phyloP scores from a whole-genome alignment of 345 rosid genomes.

The Xanthoceras sorbifolium region DNA sequence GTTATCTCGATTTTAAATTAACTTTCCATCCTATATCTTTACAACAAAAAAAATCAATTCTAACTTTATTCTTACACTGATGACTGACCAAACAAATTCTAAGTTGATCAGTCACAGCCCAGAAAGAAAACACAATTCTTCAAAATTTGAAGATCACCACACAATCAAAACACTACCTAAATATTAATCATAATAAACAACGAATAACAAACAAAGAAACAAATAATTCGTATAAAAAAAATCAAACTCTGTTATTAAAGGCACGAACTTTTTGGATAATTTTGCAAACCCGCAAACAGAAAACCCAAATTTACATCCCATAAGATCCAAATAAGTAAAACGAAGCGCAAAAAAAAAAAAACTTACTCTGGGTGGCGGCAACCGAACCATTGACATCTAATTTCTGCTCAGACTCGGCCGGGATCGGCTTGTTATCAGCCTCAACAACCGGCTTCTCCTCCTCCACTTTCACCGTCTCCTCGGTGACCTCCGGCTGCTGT shows the following conservation, averaged over 20 bases:
- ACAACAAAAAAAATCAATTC: not conserved
- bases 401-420: conserved; percentile 21
- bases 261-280: not conserved
- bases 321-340: not conserved
- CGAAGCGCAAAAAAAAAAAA: not conserved
- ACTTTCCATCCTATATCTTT: not conserved
- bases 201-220: not conserved
- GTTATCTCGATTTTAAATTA: not conserved
- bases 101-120: not conserved
- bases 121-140: not conserved
- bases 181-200: not conserved
- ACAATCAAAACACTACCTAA: not conserved
- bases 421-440: conserved; percentile 23
- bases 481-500: conserved; percentile 38
- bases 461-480: conserved; percentile 37
- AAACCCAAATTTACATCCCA: not conserved
- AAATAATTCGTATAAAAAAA: not conserved
- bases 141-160: not conserved
- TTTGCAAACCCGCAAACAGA: not conserved
- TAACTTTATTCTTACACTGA: not conserved
- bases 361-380: conserved; percentile 47
- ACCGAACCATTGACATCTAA: conserved; percentile 28
- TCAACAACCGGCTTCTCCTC: conserved; percentile 35
- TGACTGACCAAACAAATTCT: not conserved
- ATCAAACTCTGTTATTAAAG: not conserved